Percentiles rank a stretch among this genome's conserved stretches.
These are phyloP conservation scores for Talaromyces borbonicus DNA, from an alignment of 495 filamentous ascomycete species.

Conservation along the genomic window DNA sequence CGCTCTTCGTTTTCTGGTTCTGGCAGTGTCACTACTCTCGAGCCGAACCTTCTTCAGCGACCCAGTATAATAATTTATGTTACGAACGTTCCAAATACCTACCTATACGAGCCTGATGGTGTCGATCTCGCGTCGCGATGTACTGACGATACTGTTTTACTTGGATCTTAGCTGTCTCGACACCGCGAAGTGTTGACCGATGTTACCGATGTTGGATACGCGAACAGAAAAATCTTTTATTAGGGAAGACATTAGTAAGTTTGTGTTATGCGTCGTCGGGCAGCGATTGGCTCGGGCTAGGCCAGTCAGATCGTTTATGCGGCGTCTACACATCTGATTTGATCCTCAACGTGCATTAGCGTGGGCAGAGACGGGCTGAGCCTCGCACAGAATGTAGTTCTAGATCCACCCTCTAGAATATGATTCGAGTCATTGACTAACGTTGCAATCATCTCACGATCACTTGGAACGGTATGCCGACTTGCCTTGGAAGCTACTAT, in stretches of 20 bases:
- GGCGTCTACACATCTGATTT: slow-evolving; percentile 4
- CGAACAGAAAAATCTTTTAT: too few relatives aligned
- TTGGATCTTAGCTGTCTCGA: too few relatives aligned
- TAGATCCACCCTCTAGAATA: not conserved
- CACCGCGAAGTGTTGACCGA: too few relatives aligned
- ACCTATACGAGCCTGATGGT: too few relatives aligned
- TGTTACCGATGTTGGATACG: too few relatives aligned
- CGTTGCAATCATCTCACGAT: too few relatives aligned
- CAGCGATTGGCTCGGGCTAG: not conserved
- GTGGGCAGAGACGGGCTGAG: slow-evolving; percentile 6
- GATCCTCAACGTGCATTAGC: slow-evolving; percentile 7
- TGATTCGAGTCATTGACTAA: not conserved
- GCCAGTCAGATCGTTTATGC: slow-evolving; percentile 6
- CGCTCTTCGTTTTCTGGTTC: slow-evolving; percentile 1
- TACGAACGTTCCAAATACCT: too few relatives aligned
- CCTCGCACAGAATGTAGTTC: not conserved
- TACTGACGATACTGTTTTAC: too few relatives aligned
- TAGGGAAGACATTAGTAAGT: too few relatives aligned
- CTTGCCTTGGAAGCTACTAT: not conserved
- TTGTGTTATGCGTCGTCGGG: not conserved
- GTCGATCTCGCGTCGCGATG: too few relatives aligned
- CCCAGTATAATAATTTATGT: too few relatives aligned
- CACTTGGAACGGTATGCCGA: not conserved
- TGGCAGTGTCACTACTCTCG: not conserved
- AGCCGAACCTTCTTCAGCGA: slow-evolving; percentile 8